Percentiles rank a stretch among this genome's conserved stretches.
Evolutionary conservation across 805 yeast genomes (phyloP).

Genomic region (Peterozyma xylosa): DNA sequence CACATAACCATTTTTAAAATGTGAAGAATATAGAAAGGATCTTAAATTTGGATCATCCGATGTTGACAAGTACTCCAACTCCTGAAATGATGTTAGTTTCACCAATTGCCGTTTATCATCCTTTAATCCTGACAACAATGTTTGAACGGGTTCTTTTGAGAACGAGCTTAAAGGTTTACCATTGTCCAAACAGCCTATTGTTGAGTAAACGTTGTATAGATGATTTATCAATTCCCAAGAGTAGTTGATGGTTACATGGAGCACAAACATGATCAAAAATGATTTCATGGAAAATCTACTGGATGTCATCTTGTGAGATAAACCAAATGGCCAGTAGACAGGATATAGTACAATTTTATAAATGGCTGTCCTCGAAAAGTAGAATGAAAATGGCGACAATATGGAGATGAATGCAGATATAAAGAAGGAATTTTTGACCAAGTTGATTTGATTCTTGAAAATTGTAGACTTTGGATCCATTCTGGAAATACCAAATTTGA

Average conservation of each 20-base stretch:
- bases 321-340: slow-evolving; percentile 22
- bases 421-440: slow-evolving; percentile 30
- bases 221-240: slow-evolving; percentile 52
- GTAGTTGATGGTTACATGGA: slow-evolving; percentile 27
- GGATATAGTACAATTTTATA: slow-evolving; percentile 29
- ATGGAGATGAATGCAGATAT: slow-evolving; percentile 22
- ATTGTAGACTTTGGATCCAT: slow-evolving; percentile 27
- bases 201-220: slow-evolving; percentile 55
- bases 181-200: slow-evolving; percentile 67
- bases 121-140: slow-evolving; percentile 56
- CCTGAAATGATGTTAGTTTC: slow-evolving; percentile 68
- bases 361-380: slow-evolving; percentile 30
- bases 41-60: slow-evolving; percentile 40
- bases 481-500: slow-evolving; percentile 34
- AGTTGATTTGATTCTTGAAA: slow-evolving; percentile 14
- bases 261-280: slow-evolving; percentile 21
- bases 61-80: slow-evolving; percentile 57
- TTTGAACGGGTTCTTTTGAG: slow-evolving; percentile 54
- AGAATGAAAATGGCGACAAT: slow-evolving; percentile 30
- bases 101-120: slow-evolving; percentile 39
- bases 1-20: slow-evolving; percentile 32
- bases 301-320: slow-evolving; percentile 34
- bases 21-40: slow-evolving; percentile 43
- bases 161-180: slow-evolving; percentile 53
- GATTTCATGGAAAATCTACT: slow-evolving; percentile 24